phyloP scores from a whole-genome alignment of 169 alveolate genomes.

The Eimeria praecox region DNA sequence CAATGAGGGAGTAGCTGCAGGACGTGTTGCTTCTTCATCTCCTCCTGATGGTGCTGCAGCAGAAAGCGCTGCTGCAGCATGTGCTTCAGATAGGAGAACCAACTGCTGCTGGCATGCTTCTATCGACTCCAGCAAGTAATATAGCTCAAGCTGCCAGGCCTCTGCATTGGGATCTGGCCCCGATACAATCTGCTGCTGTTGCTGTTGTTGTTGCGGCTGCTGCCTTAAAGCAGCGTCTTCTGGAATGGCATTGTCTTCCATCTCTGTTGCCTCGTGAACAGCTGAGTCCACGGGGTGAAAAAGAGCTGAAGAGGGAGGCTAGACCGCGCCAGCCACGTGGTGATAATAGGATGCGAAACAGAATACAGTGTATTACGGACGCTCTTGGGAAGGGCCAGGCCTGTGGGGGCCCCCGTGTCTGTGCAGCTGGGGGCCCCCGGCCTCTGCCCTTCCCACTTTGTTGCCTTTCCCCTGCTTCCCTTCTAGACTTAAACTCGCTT shows the following conservation, averaged over 20 bases:
- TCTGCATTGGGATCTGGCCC: conserved; percentile 21
- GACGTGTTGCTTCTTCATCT: not conserved
- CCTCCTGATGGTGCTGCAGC: conserved; percentile 1
- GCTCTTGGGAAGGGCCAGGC: conserved; percentile 33
- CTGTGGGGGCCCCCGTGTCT: conserved; percentile 20
- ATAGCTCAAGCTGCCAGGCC: conserved; percentile 56
- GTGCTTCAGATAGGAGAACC: conserved; percentile 11
- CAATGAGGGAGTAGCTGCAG: conserved; percentile 7
- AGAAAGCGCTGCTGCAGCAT: conserved; percentile 1
- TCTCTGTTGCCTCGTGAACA: not conserved
- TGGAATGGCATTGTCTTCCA: conserved; percentile 31
- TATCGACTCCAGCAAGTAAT: conserved; percentile 54
- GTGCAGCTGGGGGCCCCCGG: conserved; percentile 34
- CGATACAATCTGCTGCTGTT: not conserved
- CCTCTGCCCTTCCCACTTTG: conserved; percentile 44
- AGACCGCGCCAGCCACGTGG: not conserved
- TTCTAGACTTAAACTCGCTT: not conserved
- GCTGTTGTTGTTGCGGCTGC: conserved; percentile 22
- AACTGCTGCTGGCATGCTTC: conserved; percentile 51
- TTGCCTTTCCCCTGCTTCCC: not conserved
- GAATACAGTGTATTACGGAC: not conserved
- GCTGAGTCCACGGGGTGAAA: not conserved
- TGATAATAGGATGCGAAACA: not conserved
- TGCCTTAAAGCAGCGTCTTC: conserved; percentile 37
- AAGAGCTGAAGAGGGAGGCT: not conserved